phyloP scores from a whole-genome alignment of 106 monocot genomes.

The Dioscorea dumetorum region DNA sequence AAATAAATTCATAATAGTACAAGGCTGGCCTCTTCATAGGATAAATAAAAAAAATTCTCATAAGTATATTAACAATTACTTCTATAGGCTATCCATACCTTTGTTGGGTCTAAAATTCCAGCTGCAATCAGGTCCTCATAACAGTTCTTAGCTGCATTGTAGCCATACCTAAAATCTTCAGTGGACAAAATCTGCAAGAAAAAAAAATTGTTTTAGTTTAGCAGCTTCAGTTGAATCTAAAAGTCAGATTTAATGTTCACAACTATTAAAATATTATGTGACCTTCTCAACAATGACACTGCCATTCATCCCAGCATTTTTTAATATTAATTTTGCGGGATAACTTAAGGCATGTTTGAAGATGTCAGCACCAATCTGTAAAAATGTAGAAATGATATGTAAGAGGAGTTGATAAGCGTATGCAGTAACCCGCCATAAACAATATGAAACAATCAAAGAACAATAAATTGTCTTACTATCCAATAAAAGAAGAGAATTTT shows the following conservation, averaged over 20 bases:
- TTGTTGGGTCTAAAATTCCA: constrained; percentile 84
- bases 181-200: constrained; percentile 48
- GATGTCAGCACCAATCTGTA: constrained; percentile 83
- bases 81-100: constrained; percentile 33
- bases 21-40: background rate
- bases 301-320: constrained; percentile 59
- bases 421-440: no score
- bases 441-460: no score
- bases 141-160: constrained; percentile 79
- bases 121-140: constrained; percentile 81
- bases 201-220: background rate
- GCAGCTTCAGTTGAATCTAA: background rate
- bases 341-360: constrained; percentile 69
- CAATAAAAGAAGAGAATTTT: no score
- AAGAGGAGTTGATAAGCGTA: no score
- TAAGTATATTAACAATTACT: background rate
- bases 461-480: no score
- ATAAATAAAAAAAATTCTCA: background rate
- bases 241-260: background rate
- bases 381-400: no score
- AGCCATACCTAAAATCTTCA: constrained; percentile 56
- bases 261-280: background rate
- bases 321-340: constrained; percentile 47
- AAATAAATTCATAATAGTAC: background rate
- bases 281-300: constrained; percentile 47